Evolutionary conservation across 1,139 yeast species (phyloP), one percentile per base, ranked within the genome.

Genomic region (Candida labiduridarum): DNA sequence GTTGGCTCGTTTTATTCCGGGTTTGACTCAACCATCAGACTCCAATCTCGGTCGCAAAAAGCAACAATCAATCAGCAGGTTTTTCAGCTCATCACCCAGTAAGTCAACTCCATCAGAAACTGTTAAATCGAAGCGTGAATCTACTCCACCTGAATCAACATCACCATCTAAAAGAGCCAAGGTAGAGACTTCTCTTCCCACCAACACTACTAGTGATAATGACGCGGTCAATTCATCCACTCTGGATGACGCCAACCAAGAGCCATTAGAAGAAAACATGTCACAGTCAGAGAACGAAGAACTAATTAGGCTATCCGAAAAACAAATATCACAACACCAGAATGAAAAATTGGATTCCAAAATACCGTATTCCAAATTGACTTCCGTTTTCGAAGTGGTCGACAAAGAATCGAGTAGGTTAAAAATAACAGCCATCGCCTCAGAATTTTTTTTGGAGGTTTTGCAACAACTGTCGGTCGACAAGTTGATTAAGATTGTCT

Each of bases 361-460:
- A 35, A 76, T 87, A 18, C 82, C 85, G 6, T 92, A 90, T 63
- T 71, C 85, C 2, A 79, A 80, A 16, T 68, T 94, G 40, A 80
- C 89, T 29, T 78, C 80, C 2, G 80, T 88, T 2, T 91, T 92
- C 68, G 91, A 88, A 52, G 74, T 79, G 49, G 79, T 94, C 48
- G 98, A 91, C 61, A 67, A 76, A 1, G 96, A 91, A 39, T 78
- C 97, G 1, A 88, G 91, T 16, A 74, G 99, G 48, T 76, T 94
- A 48, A 88, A 90, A 58, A 92, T 92, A 60, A 82, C 87, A 18
- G 84, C 89, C 44, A 71, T 83, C 49, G 84, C 94, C 34, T 80
- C 96, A 0, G 85, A 82, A 44, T 87, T 90, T 63, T 87, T 89
- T 61, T 68, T 79, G 19, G 78, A 82, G 43, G 84, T 89, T 0